These are phyloP conservation scores for Bipolaris oryzae DNA, from an alignment of 2,329 filamentous ascomycete genomes.

Conservation along the genomic window DNA sequence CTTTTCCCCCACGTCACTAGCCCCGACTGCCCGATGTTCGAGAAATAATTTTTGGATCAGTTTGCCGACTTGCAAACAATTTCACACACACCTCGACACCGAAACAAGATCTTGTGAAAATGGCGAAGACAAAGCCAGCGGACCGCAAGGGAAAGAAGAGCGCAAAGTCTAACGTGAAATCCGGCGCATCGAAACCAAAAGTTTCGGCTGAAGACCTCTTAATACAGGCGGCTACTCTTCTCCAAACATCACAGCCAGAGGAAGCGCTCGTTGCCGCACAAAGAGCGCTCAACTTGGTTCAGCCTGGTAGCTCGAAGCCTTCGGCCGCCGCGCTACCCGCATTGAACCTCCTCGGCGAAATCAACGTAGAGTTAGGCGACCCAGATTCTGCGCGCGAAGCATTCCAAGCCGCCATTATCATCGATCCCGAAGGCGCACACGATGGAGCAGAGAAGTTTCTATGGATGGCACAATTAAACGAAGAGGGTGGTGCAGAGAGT, in stretches of 20 bases:
- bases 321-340: conserved; percentile 64
- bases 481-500: conserved; percentile 65
- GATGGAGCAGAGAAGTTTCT: conserved; percentile 94
- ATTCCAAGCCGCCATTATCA: conserved; percentile 73
- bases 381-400: conserved; percentile 73
- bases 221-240: conserved; percentile 60
- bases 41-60: conserved; percentile 30
- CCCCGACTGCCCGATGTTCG: conserved; percentile 26
- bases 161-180: conserved; percentile 40
- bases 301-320: conserved; percentile 44
- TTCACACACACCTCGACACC: background rate
- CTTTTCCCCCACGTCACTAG: conserved; percentile 30
- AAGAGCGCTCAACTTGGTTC: conserved; percentile 58
- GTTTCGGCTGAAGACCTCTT: conserved; percentile 62
- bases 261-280: conserved; percentile 62
- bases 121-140: conserved; percentile 61
- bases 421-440: conserved; percentile 80
- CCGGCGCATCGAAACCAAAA: conserved; percentile 51
- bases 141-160: conserved; percentile 48
- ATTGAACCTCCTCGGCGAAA: conserved; percentile 78
- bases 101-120: conserved; percentile 25
- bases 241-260: conserved; percentile 64
- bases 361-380: conserved; percentile 82
- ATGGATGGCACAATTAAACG: conserved; percentile 87
- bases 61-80: background rate